Evolutionary conservation across 1,139 yeast species (phyloP), one percentile per base, ranked within the genome.

Genomic region (Hyphopichia khmerensis): DNA sequence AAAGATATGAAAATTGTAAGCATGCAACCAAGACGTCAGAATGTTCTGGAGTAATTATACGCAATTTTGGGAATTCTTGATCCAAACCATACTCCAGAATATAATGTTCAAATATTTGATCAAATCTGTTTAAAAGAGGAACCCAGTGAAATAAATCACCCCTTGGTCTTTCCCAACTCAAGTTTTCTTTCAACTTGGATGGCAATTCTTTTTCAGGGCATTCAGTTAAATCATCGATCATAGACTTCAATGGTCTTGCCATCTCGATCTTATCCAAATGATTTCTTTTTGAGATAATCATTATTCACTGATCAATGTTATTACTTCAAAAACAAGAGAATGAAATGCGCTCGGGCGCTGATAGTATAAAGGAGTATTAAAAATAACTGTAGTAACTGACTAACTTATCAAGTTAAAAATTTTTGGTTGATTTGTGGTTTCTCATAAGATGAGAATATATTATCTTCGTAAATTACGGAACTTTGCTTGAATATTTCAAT

Each of bases 111-210:
- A 88, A 67, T 16, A 87, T 73, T 13, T 70, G 75, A 57, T 90
- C 97, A 53, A 90, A 81, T 50, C 84, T 72, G 60, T 90, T 86
- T 50, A 91, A 68, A 1, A 88, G 79, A 0, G 84, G 77, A 17
- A 87, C 76, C 95, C 96, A 91, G 47, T 83, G 84, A 50, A 77
- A 77, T 36, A 91, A 62, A 51, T 87, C 91, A 24, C 89, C 90
- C 45, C 82, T 72, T 2, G 91, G 86, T 36, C 84, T 69, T 47
- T 79, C 77, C 91, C 93, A 84, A 32, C 40, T 43, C 46, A 65
- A 50, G 46, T 73, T 63, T 13, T 49, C 51, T 7, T 46, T 44
- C 36, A 77, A 58, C 33, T 51, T 51, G 5, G 42, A 41, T 1
- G 74, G 67, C 41, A 79, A 66, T 38, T 65, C 65, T 10, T 51